phyloP scores from a whole-genome alignment of 805 yeast species.

The Hyphopichia homilentoma region DNA sequence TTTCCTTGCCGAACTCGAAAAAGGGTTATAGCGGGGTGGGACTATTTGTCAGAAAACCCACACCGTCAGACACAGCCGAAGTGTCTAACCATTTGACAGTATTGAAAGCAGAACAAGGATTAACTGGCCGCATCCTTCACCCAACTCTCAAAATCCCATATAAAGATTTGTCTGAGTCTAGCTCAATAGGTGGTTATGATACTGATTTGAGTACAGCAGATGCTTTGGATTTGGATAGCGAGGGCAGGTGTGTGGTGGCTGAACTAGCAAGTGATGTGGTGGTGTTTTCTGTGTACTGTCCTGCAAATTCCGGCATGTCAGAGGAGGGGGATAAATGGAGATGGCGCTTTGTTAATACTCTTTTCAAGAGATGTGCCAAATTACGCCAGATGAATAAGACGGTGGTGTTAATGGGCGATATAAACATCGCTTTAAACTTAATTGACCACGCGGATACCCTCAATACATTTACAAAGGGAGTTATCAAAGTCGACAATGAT shows the following conservation, averaged over 20 bases:
- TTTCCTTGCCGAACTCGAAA: constrained; percentile 61
- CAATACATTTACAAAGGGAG: no score
- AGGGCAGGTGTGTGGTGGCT: constrained; percentile 77
- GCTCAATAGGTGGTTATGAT: constrained; percentile 75
- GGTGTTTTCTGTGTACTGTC: constrained; percentile 74
- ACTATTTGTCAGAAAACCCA: constrained; percentile 61
- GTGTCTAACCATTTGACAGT: constrained; percentile 45
- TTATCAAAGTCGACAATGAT: no score
- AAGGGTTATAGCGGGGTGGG: constrained; percentile 95
- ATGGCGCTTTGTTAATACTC: constrained; percentile 49
- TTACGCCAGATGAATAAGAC: constrained; percentile 56
- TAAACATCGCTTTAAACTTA: constrained; percentile 75
- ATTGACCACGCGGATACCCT: constrained; percentile 79
- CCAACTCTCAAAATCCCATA: constrained; percentile 23
- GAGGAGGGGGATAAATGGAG: constrained; percentile 63
- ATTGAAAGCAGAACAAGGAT: constrained; percentile 82
- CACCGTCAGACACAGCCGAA: constrained; percentile 36
- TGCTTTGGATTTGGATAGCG: constrained; percentile 58
- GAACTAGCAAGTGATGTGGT: constrained; percentile 66
- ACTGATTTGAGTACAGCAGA: constrained; percentile 37
- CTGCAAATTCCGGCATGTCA: constrained; percentile 79
- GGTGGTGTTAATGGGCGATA: constrained; percentile 83
- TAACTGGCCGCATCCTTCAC: constrained; percentile 54
- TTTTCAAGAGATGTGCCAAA: constrained; percentile 60
- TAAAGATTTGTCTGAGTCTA: constrained; percentile 12